Conservation (phyloP, 2,329 filamentous ascomycete genomes). For the Venturia oleaginea region DNA sequence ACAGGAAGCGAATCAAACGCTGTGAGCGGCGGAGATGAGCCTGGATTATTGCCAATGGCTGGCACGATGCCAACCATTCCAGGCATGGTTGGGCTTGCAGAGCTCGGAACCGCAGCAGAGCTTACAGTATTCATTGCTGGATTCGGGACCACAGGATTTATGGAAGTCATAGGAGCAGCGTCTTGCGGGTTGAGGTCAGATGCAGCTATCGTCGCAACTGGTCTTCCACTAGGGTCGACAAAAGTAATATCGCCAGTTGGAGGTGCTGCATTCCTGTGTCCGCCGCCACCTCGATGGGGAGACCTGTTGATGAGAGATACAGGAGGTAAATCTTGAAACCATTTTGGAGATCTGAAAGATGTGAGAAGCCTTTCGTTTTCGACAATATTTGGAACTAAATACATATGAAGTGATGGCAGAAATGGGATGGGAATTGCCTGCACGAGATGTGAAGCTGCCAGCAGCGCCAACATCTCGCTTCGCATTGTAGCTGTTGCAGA, state of each 20-base stretch:
- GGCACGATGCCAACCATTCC: conserved; percentile 13
- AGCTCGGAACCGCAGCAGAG: not conserved
- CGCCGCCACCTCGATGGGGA: not conserved
- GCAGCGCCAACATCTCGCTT: conserved; percentile 5
- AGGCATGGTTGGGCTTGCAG: not conserved
- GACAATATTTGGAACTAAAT: not conserved
- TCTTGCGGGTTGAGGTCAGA: not conserved
- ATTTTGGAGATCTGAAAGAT: not conserved
- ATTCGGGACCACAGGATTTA: not conserved
- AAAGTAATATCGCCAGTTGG: conserved; percentile 2
- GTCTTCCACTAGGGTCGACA: conserved; percentile 5
- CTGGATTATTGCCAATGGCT: conserved; percentile 12
- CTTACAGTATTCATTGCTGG: not conserved
- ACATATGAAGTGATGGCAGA: not conserved
- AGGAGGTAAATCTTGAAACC: conserved; percentile 3
- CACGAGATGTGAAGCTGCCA: conserved; percentile 10
- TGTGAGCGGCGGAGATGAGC: conserved; percentile 8
- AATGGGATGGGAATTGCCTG: not conserved
- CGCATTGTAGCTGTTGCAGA: not conserved
- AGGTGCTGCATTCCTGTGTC: not conserved
- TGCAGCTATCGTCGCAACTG: conserved; percentile 5
- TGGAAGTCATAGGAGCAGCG: not conserved
- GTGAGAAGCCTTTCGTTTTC: not conserved
- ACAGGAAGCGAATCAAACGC: conserved; percentile 3
- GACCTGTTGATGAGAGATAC: conserved; percentile 7